These are phyloP conservation scores for Lachancea dasiensis DNA, from an alignment of 805 yeast genomes.

Conservation along the genomic window DNA sequence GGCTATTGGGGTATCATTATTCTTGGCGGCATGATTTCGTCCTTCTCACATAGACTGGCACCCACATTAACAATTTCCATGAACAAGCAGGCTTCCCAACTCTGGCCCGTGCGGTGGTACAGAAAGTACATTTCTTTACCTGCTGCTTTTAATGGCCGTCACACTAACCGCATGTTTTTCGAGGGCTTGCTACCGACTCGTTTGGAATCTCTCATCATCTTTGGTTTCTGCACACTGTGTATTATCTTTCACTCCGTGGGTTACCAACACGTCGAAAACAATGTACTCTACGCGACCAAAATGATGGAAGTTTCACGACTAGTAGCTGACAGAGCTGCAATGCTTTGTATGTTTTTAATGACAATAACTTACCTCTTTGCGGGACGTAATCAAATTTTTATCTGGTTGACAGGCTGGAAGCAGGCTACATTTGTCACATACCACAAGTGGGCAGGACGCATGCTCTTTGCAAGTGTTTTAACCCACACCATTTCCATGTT, in stretches of 20 bases:
- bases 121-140: constrained; percentile 18
- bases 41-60: constrained; percentile 37
- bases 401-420: constrained; percentile 56
- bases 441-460: constrained; percentile 61
- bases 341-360: constrained; percentile 42
- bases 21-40: constrained; percentile 36
- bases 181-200: constrained; percentile 20
- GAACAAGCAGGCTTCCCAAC: constrained; percentile 24
- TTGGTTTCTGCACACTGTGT: constrained; percentile 12
- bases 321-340: constrained; percentile 49
- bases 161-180: constrained; percentile 10
- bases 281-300: constrained; percentile 11
- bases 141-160: constrained; percentile 13
- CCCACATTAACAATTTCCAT: constrained; percentile 33
- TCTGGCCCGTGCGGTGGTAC: constrained; percentile 11
- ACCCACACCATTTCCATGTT: constrained; percentile 55
- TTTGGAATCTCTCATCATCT: constrained; percentile 17
- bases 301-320: constrained; percentile 16
- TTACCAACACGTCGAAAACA: constrained; percentile 13
- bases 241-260: constrained; percentile 17
- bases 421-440: constrained; percentile 53
- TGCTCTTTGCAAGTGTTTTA: constrained; percentile 40
- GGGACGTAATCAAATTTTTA: constrained; percentile 63
- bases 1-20: constrained; percentile 46
- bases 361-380: constrained; percentile 58